Conservation (phyloP, 2,329 filamentous ascomycete species). For the Pseudogymnoascus sp. region DNA sequence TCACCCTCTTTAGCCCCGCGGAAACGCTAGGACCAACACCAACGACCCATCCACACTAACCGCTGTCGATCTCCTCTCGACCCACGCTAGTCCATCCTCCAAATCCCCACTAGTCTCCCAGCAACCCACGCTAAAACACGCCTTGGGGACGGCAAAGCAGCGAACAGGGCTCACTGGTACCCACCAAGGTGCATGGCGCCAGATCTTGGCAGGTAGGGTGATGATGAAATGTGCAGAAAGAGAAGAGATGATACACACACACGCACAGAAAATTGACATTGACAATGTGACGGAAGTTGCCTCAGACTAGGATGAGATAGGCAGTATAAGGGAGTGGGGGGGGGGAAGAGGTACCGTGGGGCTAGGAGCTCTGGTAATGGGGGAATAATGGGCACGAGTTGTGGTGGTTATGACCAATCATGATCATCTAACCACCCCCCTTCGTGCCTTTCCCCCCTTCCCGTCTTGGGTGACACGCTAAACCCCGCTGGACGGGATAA, state of each 20-base stretch:
- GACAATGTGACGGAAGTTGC: not conserved
- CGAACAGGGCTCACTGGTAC: not conserved
- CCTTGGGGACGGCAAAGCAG: conserved; percentile 1
- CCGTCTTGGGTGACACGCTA: not conserved
- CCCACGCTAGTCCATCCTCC: not conserved
- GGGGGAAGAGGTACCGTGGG: not conserved
- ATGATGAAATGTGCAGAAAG: not conserved
- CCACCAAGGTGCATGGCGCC: not conserved
- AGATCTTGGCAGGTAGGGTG: not conserved
- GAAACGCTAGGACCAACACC: not conserved
- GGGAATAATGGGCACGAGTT: not conserved
- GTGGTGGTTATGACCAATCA: not conserved
- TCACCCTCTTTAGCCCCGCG: not conserved
- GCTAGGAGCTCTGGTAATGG: not conserved
- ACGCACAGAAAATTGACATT: too few relatives aligned
- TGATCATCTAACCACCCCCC: not conserved
- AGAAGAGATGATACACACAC: too few relatives aligned
- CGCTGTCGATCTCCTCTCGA: not conserved
- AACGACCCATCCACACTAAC: not conserved
- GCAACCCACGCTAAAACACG: not conserved
- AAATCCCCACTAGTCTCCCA: not conserved
- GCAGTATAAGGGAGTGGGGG: not conserved
- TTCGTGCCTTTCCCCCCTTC: not conserved
- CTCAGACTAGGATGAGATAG: not conserved
- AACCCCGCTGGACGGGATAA: not conserved